Evolutionary conservation across 2,329 filamentous ascomycete genomes (phyloP).

Genomic region (Colletotrichum abscissum): DNA sequence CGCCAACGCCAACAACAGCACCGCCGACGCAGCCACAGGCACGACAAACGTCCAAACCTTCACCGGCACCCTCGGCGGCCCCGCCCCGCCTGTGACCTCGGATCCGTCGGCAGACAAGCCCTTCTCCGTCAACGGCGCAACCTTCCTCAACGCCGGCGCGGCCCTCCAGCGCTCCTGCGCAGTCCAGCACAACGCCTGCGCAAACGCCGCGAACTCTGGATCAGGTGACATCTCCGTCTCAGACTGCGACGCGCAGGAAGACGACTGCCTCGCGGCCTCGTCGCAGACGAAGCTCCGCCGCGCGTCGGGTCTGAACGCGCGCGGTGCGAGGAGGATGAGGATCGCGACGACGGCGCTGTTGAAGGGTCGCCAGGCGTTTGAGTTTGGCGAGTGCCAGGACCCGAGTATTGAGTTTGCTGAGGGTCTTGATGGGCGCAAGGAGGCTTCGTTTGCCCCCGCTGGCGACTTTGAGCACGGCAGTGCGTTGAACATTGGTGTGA

Average conservation of each 20-base stretch:
- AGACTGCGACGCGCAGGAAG: slow-evolving; percentile 58
- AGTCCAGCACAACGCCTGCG: slow-evolving; percentile 63
- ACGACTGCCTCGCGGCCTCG: slow-evolving; percentile 47
- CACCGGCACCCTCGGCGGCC: slow-evolving; percentile 55
- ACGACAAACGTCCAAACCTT: slow-evolving; percentile 57
- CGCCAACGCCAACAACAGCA: slow-evolving; percentile 1
- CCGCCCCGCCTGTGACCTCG: slow-evolving; percentile 54
- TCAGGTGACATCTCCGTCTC: slow-evolving; percentile 46
- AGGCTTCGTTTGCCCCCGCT: slow-evolving; percentile 53
- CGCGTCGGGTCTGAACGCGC: slow-evolving; percentile 10
- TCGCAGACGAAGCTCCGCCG: slow-evolving; percentile 33
- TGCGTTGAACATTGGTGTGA: slow-evolving; percentile 51
- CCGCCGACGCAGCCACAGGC: slow-evolving; percentile 28
- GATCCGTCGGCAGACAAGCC: slow-evolving; percentile 49
- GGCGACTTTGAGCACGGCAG: slow-evolving; percentile 64
- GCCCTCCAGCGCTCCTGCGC: slow-evolving; percentile 61
- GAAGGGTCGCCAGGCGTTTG: slow-evolving; percentile 38
- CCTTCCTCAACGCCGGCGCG: slow-evolving; percentile 61
- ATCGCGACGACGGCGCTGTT: slow-evolving; percentile 35
- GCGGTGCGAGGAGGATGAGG: slow-evolving; percentile 26
- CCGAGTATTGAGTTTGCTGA: slow-evolving; percentile 61
- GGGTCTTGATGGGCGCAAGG: slow-evolving; percentile 60
- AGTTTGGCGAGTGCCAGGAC: slow-evolving; percentile 59
- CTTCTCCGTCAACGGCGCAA: slow-evolving; percentile 66
- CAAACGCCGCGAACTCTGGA: slow-evolving; percentile 60